phyloP scores from a whole-genome alignment of 2,329 filamentous ascomycete genomes.

The Sordariomycetes sp. region DNA sequence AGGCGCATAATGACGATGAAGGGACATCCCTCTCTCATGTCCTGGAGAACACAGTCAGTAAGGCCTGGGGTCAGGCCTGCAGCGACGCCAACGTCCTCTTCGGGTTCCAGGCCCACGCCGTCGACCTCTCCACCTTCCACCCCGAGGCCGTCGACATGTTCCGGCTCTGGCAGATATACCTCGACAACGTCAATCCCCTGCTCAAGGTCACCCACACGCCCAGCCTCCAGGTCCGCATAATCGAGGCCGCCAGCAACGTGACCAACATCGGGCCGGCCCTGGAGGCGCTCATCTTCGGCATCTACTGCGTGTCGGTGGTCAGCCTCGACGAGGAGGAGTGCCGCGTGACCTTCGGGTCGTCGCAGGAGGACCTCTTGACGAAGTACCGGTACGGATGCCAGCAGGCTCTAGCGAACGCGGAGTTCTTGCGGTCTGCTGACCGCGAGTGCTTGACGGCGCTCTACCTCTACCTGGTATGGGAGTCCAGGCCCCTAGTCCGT shows the following conservation, averaged over 20 bases:
- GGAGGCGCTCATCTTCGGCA: slow-evolving; percentile 46
- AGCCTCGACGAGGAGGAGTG: slow-evolving; percentile 34
- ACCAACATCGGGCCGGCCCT: slow-evolving; percentile 24
- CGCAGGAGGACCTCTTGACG: slow-evolving; percentile 26
- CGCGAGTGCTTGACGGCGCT: slow-evolving; percentile 44
- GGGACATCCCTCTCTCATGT: no score
- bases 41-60: slow-evolving; percentile 24
- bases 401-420: slow-evolving; percentile 40
- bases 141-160: slow-evolving; percentile 33
- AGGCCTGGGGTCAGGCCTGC: slow-evolving; percentile 30
- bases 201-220: slow-evolving; percentile 49
- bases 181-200: slow-evolving; percentile 47
- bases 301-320: slow-evolving; percentile 31
- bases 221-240: slow-evolving; percentile 37
- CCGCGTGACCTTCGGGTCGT: slow-evolving; percentile 23
- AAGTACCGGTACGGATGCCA: slow-evolving; percentile 37
- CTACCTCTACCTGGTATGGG: slow-evolving; percentile 42
- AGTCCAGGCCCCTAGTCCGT: no score
- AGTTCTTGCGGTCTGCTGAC: slow-evolving; percentile 37
- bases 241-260: slow-evolving; percentile 34
- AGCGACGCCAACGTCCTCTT: slow-evolving; percentile 40
- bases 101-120: slow-evolving; percentile 24
- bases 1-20: no score
- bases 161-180: slow-evolving; percentile 44
- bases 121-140: slow-evolving; percentile 41